phyloP scores from a whole-genome alignment of 306 rosid genomes.

The Casuarina glauca region DNA sequence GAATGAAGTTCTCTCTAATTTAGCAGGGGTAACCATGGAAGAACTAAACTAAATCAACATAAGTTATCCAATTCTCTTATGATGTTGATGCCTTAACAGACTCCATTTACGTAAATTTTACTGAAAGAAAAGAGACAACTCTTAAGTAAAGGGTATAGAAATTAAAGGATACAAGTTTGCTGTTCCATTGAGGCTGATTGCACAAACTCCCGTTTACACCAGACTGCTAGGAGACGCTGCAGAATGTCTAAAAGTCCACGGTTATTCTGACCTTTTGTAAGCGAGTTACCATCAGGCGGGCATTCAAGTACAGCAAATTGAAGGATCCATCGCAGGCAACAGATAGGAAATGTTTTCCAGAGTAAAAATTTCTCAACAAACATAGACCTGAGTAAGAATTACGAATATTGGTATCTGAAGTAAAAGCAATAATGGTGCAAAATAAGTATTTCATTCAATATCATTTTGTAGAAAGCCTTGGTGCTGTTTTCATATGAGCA shows the following conservation, averaged over 20 bases:
- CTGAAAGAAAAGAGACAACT: neutral
- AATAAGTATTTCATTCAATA: neutral
- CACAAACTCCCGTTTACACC: slow-evolving; percentile 88
- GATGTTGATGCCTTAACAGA: neutral
- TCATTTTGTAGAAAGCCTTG: neutral
- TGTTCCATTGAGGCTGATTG: slow-evolving; percentile 84
- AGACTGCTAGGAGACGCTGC: slow-evolving; percentile 61
- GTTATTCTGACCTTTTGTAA: slow-evolving; percentile 39
- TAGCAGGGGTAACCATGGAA: neutral
- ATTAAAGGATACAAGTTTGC: slow-evolving; percentile 89
- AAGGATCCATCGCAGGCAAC: slow-evolving; percentile 92
- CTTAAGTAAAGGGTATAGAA: slow-evolving; percentile 7
- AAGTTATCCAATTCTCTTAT: neutral
- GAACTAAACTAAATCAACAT: neutral
- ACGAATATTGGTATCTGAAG: slow-evolving; percentile 7
- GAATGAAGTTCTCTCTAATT: slow-evolving; percentile 3
- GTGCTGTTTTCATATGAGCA: neutral
- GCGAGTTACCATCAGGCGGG: slow-evolving; percentile 55
- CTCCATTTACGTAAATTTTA: neutral
- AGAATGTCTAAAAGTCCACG: slow-evolving; percentile 46
- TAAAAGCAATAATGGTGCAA: neutral
- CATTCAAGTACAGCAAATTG: slow-evolving; percentile 72
- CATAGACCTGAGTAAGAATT: slow-evolving; percentile 63
- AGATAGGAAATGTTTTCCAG: slow-evolving; percentile 89
- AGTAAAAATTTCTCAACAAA: slow-evolving; percentile 79